phyloP scores from a whole-genome alignment of 2,329 filamentous ascomycete species.

The Capronia epimyces region DNA sequence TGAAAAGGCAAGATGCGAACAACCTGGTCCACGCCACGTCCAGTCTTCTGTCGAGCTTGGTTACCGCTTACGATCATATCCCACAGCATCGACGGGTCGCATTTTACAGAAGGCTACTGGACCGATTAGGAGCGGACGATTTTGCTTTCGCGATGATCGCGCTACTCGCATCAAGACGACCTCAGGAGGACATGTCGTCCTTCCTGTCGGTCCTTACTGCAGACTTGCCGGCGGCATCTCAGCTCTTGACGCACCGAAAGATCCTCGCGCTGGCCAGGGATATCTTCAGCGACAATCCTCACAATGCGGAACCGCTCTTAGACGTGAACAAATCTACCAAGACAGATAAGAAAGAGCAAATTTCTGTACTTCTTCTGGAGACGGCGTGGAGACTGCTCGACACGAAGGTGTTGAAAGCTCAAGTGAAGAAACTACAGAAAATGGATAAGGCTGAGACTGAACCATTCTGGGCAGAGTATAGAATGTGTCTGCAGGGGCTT shows the following conservation, averaged over 20 bases:
- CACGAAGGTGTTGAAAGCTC: slow-evolving; percentile 15
- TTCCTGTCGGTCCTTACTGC: slow-evolving; percentile 71
- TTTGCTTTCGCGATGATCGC: slow-evolving; percentile 82
- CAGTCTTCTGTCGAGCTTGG: slow-evolving; percentile 90
- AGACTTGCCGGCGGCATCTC: slow-evolving; percentile 66
- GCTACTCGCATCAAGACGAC: slow-evolving; percentile 86
- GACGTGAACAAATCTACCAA: slow-evolving; percentile 46
- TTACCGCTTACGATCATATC: slow-evolving; percentile 92
- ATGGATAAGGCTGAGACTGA: slow-evolving; percentile 3
- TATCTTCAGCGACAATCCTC: slow-evolving; percentile 67
- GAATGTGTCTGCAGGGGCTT: slow-evolving; percentile 28
- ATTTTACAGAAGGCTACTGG: slow-evolving; percentile 77
- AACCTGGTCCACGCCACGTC: slow-evolving; percentile 72
- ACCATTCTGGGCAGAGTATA: slow-evolving; percentile 26
- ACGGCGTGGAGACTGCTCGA: slow-evolving; percentile 19
- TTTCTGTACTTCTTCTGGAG: slow-evolving; percentile 40
- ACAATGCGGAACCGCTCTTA: slow-evolving; percentile 66
- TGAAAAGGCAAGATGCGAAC: slow-evolving; percentile 65
- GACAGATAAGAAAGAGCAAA: slow-evolving; percentile 32
- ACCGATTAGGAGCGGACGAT: slow-evolving; percentile 77
- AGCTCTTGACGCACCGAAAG: slow-evolving; percentile 68
- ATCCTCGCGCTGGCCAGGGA: slow-evolving; percentile 71
- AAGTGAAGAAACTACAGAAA: slow-evolving; percentile 12
- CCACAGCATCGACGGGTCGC: slow-evolving; percentile 76
- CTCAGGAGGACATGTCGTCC: slow-evolving; percentile 66